Percentiles rank a stretch among this genome's conserved stretches.
Evolutionary conservation across 2,329 filamentous ascomycete species (phyloP).

Genomic region (Conoideocrella luteorostrata): DNA sequence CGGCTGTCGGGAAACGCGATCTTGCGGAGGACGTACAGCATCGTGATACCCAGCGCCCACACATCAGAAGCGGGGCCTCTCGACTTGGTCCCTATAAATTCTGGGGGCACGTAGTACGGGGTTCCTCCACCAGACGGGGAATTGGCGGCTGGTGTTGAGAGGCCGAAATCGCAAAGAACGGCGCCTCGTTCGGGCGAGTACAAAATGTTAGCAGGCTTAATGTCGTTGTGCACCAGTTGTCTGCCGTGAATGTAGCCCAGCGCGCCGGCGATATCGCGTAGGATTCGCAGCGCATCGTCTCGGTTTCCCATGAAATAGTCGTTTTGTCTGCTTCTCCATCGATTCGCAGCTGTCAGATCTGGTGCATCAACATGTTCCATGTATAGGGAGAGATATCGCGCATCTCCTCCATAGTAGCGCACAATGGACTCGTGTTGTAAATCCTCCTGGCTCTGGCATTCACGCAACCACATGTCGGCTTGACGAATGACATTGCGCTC

Average conservation of each 20-base stretch:
- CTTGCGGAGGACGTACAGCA: slow-evolving; percentile 52
- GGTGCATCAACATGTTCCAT: slow-evolving; percentile 56
- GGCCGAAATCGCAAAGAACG: slow-evolving; percentile 54
- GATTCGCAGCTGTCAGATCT: slow-evolving; percentile 42
- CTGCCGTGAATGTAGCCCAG: slow-evolving; percentile 50
- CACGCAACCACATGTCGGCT: slow-evolving; percentile 54
- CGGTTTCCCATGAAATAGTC: slow-evolving; percentile 46
- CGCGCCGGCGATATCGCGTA: slow-evolving; percentile 47
- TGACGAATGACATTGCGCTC: slow-evolving; percentile 52
- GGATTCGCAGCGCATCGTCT: slow-evolving; percentile 44
- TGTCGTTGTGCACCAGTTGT: slow-evolving; percentile 53
- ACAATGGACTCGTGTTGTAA: slow-evolving; percentile 53
- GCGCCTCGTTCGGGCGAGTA: slow-evolving; percentile 53
- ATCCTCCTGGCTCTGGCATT: slow-evolving; percentile 49
- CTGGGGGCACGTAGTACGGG: slow-evolving; percentile 55
- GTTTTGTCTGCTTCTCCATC: slow-evolving; percentile 41
- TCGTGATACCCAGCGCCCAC: slow-evolving; percentile 54
- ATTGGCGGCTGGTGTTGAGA: slow-evolving; percentile 42
- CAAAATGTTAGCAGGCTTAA: slow-evolving; percentile 56
- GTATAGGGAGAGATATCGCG: slow-evolving; percentile 52
- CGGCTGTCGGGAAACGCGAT: slow-evolving; percentile 49
- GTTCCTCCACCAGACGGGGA: slow-evolving; percentile 48
- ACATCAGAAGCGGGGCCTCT: slow-evolving; percentile 51
- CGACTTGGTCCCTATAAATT: slow-evolving; percentile 50
- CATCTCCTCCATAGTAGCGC: slow-evolving; percentile 52